Evolutionary conservation across 2,329 filamentous ascomycete species (phyloP), one percentile per base, ranked within the genome.

Genomic region (Penicillium sp.): DNA sequence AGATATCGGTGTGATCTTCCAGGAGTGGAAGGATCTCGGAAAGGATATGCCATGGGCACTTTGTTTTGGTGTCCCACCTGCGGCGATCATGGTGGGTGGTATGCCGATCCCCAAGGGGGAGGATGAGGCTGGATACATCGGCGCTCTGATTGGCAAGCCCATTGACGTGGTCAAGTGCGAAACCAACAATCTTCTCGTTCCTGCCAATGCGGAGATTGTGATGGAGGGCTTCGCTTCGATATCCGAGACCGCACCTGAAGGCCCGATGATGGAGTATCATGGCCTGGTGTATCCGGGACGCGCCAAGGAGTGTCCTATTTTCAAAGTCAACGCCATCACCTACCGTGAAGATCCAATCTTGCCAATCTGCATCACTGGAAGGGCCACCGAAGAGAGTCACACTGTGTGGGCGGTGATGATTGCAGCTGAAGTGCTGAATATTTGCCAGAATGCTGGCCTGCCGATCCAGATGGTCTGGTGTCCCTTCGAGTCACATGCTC

Each of bases 261-360:
- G 62, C 10, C 62, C 61, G 24, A 62, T 63, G 57, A 53, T 46
- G 13, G 61, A 65, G 48, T 62, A 62, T 45, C 61, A 65, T 40
- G 61, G 62, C 10, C 49, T 56, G 32, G 39, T 59, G n/a, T 64
- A 53, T 41, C 55, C 52, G 21, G 50, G 43, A 11, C 32, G 56
- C 11, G 39, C 48, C 10, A 51, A 48, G 13, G 54, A 50, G 29
- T 54, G 53, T 21, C 62, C 60, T 7, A 21, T 60, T 4, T 58
- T 63, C 48, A 57, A 55, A 32, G 54, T 64, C n/a, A 54, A 63
- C 45, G 48, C 53, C 21, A 53, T 63, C 16, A 63, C 62, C 9
- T 58, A 64, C 39, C 53, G 61, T 7, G 24, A 56, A 5, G 46
- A 61, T 29, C 58, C 58, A 4, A 57, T 63, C 24, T 29, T 61